Conservation (phyloP, 768 basidiomycete genomes). For the Candolleomyces eurysporus region DNA sequence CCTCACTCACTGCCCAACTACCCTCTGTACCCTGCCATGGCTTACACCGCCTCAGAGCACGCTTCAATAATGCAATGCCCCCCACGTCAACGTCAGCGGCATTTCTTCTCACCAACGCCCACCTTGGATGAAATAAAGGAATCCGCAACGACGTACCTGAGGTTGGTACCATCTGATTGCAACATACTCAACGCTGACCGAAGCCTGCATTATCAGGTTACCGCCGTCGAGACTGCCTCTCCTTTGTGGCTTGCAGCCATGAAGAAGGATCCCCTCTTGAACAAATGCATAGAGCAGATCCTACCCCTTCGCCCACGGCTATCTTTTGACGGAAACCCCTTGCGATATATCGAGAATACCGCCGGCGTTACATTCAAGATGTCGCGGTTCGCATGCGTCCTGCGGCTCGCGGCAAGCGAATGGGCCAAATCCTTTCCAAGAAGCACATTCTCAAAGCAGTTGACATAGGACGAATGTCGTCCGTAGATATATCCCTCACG, state of each 20-base stretch:
- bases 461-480: slow-evolving; percentile 38
- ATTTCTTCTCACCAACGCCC: slow-evolving; percentile 95
- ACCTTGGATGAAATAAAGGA: slow-evolving; percentile 74
- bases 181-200: neutral
- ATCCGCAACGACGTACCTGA: slow-evolving; percentile 24
- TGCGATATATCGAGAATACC: slow-evolving; percentile 51
- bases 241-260: slow-evolving; percentile 63
- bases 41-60: slow-evolving; percentile 76
- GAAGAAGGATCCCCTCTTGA: slow-evolving; percentile 37
- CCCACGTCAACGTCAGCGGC: too few species aligned
- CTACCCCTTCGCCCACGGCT: slow-evolving; percentile 69
- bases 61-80: too few species aligned
- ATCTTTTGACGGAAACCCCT: slow-evolving; percentile 57
- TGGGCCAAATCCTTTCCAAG: slow-evolving; percentile 39
- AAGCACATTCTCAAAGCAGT: slow-evolving; percentile 49
- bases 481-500: slow-evolving; percentile 43
- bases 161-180: slow-evolving; percentile 9
- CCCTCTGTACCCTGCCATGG: slow-evolving; percentile 82
- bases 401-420: slow-evolving; percentile 44
- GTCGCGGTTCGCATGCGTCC: slow-evolving; percentile 37
- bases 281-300: slow-evolving; percentile 46
- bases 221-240: slow-evolving; percentile 13
- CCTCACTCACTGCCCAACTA: slow-evolving; percentile 82
- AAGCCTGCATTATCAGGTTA: neutral
- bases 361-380: slow-evolving; percentile 62